Conservation (phyloP, 129 eudicot species). For the Silybum marianum region DNA sequence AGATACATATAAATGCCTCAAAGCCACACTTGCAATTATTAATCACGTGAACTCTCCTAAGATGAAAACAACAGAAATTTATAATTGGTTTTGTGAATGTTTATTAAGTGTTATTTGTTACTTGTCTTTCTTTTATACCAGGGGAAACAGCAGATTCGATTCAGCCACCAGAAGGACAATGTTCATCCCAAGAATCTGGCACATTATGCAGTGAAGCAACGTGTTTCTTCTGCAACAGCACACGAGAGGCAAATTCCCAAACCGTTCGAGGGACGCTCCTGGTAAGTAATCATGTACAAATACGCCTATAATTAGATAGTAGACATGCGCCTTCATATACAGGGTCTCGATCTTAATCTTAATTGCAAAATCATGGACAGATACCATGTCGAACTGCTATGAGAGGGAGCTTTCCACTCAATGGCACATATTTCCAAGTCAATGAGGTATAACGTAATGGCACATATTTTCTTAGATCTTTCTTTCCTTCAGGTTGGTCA, state of each 20-base stretch:
- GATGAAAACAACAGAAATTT: not conserved
- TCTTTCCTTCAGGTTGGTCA: not conserved
- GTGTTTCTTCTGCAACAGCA: slow-evolving; percentile 75
- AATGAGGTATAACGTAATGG: slow-evolving; percentile 73
- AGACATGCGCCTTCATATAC: too few relatives aligned
- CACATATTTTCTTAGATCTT: not conserved
- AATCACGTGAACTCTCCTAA: not conserved
- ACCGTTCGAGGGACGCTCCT: slow-evolving; percentile 88
- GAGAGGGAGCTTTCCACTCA: slow-evolving; percentile 93
- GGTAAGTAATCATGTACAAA: slow-evolving; percentile 44
- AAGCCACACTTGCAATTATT: not conserved
- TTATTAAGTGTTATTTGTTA: not conserved
- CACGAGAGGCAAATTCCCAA: slow-evolving; percentile 62
- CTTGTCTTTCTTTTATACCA: slow-evolving; percentile 28
- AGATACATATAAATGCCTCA: not conserved
- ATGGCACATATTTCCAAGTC: slow-evolving; percentile 95
- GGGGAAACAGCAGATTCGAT: slow-evolving; percentile 81
- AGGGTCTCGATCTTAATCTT: slow-evolving; percentile 11
- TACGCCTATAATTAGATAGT: not conserved
- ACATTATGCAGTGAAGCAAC: slow-evolving; percentile 60
- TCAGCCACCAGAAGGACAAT: slow-evolving; percentile 67
- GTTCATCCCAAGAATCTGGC: slow-evolving; percentile 67
- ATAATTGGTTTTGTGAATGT: slow-evolving; percentile 5
- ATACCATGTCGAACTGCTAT: slow-evolving; percentile 94
- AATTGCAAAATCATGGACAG: slow-evolving; percentile 39